Percentiles rank a stretch among this genome's conserved stretches.
Conservation (phyloP, 129 eudicot genomes). For the Centella asiatica region DNA sequence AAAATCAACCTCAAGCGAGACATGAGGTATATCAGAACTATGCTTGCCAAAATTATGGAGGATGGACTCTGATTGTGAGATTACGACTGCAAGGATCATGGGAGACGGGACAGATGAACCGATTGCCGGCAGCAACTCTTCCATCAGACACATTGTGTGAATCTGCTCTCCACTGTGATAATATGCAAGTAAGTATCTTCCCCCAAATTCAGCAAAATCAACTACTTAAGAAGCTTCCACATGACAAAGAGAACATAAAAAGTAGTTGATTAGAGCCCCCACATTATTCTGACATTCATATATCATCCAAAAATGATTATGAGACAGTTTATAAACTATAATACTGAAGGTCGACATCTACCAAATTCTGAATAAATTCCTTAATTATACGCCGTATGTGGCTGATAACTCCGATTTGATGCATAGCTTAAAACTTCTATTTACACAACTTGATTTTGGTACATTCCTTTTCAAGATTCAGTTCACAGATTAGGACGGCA, state of each 20-base stretch:
- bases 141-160: conserved; percentile 69
- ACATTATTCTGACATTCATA: neutral
- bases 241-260: neutral
- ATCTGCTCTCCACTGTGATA: conserved; percentile 77
- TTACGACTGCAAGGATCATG: conserved; percentile 64
- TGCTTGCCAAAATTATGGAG: conserved; percentile 61
- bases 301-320: neutral
- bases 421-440: too few relatives aligned
- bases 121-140: conserved; percentile 78
- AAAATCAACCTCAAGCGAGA: conserved; percentile 41
- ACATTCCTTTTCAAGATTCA: too few relatives aligned
- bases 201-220: conserved; percentile 15
- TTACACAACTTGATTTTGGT: too few relatives aligned
- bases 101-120: conserved; percentile 76
- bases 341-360: too few relatives aligned
- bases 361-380: too few relatives aligned
- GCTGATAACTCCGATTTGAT: too few relatives aligned
- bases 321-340: neutral
- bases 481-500: too few relatives aligned
- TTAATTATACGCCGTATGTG: too few relatives aligned
- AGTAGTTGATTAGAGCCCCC: neutral
- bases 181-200: conserved; percentile 30
- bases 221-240: conserved; percentile 9
- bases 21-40: conserved; percentile 37
- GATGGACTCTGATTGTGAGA: conserved; percentile 59